phyloP scores from a whole-genome alignment of 2,329 filamentous ascomycete genomes.

The Microcyclospora pomicola region DNA sequence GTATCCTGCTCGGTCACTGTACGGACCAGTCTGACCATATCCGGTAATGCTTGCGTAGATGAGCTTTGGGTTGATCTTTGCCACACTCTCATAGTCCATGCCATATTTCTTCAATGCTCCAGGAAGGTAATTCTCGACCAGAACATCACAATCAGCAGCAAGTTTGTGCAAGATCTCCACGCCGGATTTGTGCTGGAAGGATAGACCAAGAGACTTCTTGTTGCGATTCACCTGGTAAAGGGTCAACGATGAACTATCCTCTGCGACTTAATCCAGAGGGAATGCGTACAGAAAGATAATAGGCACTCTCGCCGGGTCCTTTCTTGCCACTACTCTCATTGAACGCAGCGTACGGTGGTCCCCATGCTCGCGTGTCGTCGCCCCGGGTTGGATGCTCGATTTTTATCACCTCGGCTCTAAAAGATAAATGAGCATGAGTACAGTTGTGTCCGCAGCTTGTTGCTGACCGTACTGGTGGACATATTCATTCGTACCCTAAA shows the following conservation, averaged over 20 bases:
- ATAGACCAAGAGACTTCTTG: constrained; percentile 86
- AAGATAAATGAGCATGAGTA: constrained; percentile 4
- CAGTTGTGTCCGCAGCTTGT: constrained; percentile 13
- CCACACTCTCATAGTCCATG: constrained; percentile 74
- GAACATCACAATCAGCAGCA: constrained; percentile 70
- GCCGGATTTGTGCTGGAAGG: constrained; percentile 73
- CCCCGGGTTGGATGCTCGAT: constrained; percentile 83
- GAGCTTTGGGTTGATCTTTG: constrained; percentile 66
- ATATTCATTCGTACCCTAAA: constrained; percentile 56
- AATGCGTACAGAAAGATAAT: constrained; percentile 65
- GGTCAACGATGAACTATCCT: background rate
- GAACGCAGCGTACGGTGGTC: constrained; percentile 81
- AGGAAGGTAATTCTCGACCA: constrained; percentile 95
- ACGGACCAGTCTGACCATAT: constrained; percentile 90
- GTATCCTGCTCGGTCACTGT: constrained; percentile 76
- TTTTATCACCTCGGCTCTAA: constrained; percentile 89
- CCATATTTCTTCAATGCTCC: constrained; percentile 78
- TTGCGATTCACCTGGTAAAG: constrained; percentile 77
- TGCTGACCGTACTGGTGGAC: constrained; percentile 17
- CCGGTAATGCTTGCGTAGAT: constrained; percentile 96
- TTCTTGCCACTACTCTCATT: constrained; percentile 33
- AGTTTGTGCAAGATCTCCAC: constrained; percentile 79
- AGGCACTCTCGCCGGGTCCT: constrained; percentile 82
- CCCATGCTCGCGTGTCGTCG: constrained; percentile 93
- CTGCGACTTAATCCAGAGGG: background rate